Conservation (phyloP, 768 basidiomycete genomes). For the Tephrocybe sp. region DNA sequence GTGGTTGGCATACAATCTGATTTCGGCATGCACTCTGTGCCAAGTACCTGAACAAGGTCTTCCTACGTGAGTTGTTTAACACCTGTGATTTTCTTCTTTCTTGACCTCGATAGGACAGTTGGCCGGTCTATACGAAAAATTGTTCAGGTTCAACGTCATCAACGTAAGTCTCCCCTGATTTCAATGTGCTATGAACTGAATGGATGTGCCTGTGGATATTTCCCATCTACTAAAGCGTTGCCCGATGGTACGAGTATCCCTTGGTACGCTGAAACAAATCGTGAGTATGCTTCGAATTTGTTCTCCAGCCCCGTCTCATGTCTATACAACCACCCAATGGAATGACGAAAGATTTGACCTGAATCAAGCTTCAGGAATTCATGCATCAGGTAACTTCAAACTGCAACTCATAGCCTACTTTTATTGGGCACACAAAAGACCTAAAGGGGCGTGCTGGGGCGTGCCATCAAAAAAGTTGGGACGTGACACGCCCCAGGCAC, state of each 20-base stretch:
- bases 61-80: conserved; percentile 27
- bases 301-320: conserved; percentile 9
- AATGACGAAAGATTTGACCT: conserved; percentile 21
- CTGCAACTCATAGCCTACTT: no score
- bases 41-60: conserved; percentile 33
- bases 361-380: conserved; percentile 28
- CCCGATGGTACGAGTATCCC: conserved; percentile 38
- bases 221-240: conserved; percentile 36
- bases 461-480: no score
- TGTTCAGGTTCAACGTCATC: conserved; percentile 6
- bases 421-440: no score
- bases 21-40: conserved; percentile 51
- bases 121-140: conserved; percentile 1
- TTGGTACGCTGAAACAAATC: conserved; percentile 44
- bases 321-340: conserved; percentile 37
- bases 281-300: conserved; percentile 31
- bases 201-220: conserved; percentile 28
- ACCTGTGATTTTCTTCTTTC: no score
- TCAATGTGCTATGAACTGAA: neutral
- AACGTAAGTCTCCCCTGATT: conserved; percentile 2
- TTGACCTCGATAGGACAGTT: conserved; percentile 3
- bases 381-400: conserved; percentile 22
- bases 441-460: no score
- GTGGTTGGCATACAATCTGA: conserved; percentile 56
- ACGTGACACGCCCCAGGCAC: no score